Conservation (phyloP, 2,329 filamentous ascomycete genomes). For the Stagonosporopsis cucurbitacearum region DNA sequence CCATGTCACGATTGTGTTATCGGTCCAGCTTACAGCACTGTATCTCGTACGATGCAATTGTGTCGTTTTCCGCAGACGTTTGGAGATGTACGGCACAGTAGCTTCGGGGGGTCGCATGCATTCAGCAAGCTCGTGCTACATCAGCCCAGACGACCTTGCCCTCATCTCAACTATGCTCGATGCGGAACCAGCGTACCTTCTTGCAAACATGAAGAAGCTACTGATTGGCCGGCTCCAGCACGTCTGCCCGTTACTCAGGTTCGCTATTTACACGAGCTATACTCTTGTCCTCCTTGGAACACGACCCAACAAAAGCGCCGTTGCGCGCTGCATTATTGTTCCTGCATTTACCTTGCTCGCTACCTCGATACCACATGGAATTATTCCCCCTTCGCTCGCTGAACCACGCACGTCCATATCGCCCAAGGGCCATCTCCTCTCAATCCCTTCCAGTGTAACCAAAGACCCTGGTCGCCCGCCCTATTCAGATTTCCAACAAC, state of each 20-base stretch:
- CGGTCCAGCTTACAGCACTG: background rate
- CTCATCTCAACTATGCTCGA: slow-evolving; percentile 13
- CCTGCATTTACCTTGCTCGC: slow-evolving; percentile 21
- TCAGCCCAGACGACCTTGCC: slow-evolving; percentile 12
- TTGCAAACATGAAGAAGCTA: slow-evolving; percentile 1
- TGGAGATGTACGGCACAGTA: slow-evolving; percentile 12
- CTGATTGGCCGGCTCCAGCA: slow-evolving; percentile 12
- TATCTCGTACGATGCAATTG: background rate
- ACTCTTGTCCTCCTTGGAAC: slow-evolving; percentile 16
- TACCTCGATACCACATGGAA: slow-evolving; percentile 8
- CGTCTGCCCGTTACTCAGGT: slow-evolving; percentile 15
- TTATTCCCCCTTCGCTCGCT: slow-evolving; percentile 24
- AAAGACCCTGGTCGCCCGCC: slow-evolving; percentile 3
- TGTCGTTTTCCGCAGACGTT: background rate
- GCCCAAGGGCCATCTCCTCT: background rate
- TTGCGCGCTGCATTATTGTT: slow-evolving; percentile 17
- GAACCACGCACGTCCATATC: slow-evolving; percentile 5
- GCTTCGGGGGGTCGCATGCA: slow-evolving; percentile 8
- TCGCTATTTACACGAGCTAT: slow-evolving; percentile 24
- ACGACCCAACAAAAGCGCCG: slow-evolving; percentile 28
- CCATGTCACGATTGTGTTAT: background rate
- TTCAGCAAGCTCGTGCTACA: slow-evolving; percentile 19
- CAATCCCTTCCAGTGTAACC: slow-evolving; percentile 9
- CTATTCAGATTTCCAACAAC: slow-evolving; percentile 3
- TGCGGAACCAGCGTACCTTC: slow-evolving; percentile 10